Evolutionary conservation across 257 asterid genomes (phyloP), one percentile per base, ranked within the genome.

Genomic region (Capsicum rhomboideum): DNA sequence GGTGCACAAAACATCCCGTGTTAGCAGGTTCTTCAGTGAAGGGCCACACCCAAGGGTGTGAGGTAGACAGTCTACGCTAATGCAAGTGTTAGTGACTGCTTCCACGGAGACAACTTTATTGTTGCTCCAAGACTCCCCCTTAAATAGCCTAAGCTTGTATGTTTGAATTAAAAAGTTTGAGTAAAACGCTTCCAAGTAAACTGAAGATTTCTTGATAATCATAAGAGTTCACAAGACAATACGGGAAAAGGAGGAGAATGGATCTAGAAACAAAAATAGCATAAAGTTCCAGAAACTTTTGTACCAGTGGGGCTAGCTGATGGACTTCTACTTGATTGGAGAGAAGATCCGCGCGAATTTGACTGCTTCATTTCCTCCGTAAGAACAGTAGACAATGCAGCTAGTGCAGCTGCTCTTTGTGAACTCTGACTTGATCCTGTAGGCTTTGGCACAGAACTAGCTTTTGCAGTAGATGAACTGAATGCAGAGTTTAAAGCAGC

Each of bases 351-450:
- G 0, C 81, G 42, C 26, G 90, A 94, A 4, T 83, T 92, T 55
- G 98, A 88, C 68, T 87, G 86, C 83, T 89, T 96, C 90, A 89
- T 90, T 87, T 93, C 99, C 9, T 97, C 98, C 72, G 91, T 92
- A 83, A 95, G 90, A 86, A 91, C 97, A 56, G 90, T 86, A 42
- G 98, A 94, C 72, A 93, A 87, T 82, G 99, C 99, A 78, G 98
- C 98, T 50, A 93, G 96, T n/a, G 99, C 99, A 83, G 99, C 99
- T 66, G 97, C 97, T 88, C 97, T 88, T 88, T 93, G 98, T 64
- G 99, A 92, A 46, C 93, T 94, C 82, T 88, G 92, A 81, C 92
- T 67, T 85, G 78, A 42, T 28, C 95, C 93, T 21, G 87, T 89
- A 3, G 94, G 28, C 82, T 93, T 91, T 82, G 91, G 66, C 37